phyloP scores from a whole-genome alignment of 1,284 basidiomycete species.

The Stygiomarasmius scandens region DNA sequence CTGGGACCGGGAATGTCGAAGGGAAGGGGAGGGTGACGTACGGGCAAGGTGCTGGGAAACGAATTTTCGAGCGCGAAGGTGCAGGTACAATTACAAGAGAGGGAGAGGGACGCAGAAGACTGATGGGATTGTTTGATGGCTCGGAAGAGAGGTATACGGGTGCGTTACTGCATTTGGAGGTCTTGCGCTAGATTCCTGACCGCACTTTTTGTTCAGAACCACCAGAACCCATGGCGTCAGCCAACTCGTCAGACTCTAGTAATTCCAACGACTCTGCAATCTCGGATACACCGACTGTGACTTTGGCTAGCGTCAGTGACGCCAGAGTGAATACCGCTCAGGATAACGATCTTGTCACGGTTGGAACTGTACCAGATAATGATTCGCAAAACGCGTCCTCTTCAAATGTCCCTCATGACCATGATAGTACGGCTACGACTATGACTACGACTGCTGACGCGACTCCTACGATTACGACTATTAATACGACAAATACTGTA shows the following conservation, averaged over 20 bases:
- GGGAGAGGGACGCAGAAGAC: neutral
- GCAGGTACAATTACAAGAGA: neutral
- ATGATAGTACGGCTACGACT: too few relatives aligned
- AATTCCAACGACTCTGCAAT: neutral
- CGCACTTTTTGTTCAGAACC: neutral
- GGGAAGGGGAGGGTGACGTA: neutral
- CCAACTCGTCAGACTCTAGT: neutral
- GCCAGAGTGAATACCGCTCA: too few relatives aligned
- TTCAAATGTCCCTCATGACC: too few relatives aligned
- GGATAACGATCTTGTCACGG: too few relatives aligned
- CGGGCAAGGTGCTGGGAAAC: neutral
- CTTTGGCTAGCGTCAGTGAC: neutral
- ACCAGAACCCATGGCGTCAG: neutral
- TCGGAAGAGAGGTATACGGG: neutral
- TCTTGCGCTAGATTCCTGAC: neutral
- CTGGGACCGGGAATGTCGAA: neutral
- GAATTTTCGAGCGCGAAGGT: too few relatives aligned
- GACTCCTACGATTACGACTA: too few relatives aligned
- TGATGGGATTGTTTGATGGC: neutral
- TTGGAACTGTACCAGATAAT: too few relatives aligned
- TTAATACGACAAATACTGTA: too few relatives aligned
- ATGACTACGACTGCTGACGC: too few relatives aligned
- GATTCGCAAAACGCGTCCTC: too few relatives aligned
- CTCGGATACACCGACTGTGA: neutral
- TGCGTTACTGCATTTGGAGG: neutral